phyloP scores from a whole-genome alignment of 2,329 filamentous ascomycete species.

The Bertia moriformis region DNA sequence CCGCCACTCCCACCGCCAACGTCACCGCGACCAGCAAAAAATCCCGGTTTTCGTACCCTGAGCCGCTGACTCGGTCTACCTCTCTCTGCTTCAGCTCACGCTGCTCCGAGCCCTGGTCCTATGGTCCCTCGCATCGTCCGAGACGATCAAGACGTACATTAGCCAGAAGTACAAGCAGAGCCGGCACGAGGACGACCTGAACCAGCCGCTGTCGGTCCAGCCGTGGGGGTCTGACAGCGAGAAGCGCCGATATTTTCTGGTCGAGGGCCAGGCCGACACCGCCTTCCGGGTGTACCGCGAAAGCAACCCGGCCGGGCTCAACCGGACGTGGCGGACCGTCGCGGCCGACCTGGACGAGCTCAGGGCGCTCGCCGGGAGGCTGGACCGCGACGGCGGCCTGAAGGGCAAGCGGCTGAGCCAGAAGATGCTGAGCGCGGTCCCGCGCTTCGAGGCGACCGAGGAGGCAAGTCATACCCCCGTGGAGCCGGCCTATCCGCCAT shows the following conservation, averaged over 20 bases:
- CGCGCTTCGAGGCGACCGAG: constrained; percentile 83
- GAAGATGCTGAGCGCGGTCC: constrained; percentile 66
- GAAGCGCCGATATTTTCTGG: constrained; percentile 81
- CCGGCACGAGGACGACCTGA: constrained; percentile 62
- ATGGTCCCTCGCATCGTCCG: constrained; percentile 82
- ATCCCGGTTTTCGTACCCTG: not conserved
- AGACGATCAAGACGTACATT: constrained; percentile 65
- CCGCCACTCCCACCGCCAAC: no score
- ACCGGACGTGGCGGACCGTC: constrained; percentile 79
- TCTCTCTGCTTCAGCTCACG: constrained; percentile 43
- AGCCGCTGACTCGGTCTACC: constrained; percentile 3
- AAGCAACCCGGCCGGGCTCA: constrained; percentile 66
- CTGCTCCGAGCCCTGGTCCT: constrained; percentile 70
- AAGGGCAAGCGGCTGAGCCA: constrained; percentile 66
- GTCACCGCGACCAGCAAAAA: no score
- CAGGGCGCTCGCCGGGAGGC: constrained; percentile 57
- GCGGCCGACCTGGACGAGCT: constrained; percentile 83
- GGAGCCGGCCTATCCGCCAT: not conserved
- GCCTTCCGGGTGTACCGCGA: constrained; percentile 88
- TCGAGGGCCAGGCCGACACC: constrained; percentile 89
- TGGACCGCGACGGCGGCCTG: constrained; percentile 66
- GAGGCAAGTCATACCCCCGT: no score
- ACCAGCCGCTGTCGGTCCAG: constrained; percentile 78
- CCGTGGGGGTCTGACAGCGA: constrained; percentile 82
- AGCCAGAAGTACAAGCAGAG: constrained; percentile 79